Evolutionary conservation across 1,139 yeast species (phyloP).

Genomic region (Candida sanyaensis): DNA sequence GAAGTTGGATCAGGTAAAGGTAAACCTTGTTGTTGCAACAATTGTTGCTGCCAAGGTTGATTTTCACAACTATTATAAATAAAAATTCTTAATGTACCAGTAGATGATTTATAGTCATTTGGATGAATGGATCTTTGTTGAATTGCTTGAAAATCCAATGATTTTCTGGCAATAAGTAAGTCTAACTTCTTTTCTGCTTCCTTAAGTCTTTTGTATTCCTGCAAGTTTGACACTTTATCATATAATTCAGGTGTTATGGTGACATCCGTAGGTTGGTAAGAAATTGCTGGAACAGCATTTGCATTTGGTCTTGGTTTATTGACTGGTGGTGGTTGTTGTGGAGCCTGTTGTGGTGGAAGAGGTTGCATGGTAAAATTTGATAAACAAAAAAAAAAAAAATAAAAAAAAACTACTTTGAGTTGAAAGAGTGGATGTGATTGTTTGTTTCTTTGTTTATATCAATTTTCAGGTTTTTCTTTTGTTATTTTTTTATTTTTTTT

Average conservation of each 20-base stretch:
- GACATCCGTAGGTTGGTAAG: slow-evolving; percentile 71
- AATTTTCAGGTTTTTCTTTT: too few relatives aligned
- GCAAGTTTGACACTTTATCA: slow-evolving; percentile 71
- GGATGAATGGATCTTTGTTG: slow-evolving; percentile 51
- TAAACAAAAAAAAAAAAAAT: too few relatives aligned
- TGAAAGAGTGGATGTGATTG: too few relatives aligned
- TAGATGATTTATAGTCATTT: slow-evolving; percentile 44
- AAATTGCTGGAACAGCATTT: slow-evolving; percentile 42
- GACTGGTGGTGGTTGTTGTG: slow-evolving; percentile 13
- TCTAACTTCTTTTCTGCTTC: slow-evolving; percentile 83
- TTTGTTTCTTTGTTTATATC: too few relatives aligned
- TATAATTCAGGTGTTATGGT: slow-evolving; percentile 63
- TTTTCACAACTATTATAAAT: slow-evolving; percentile 80
- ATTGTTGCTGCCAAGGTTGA: slow-evolving; percentile 86
- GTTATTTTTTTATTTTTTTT: too few relatives aligned
- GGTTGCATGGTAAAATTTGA: slow-evolving; percentile 11
- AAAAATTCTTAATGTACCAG: slow-evolving; percentile 70
- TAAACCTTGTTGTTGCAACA: slow-evolving; percentile 26
- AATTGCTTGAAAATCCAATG: slow-evolving; percentile 82
- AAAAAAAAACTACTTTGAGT: too few relatives aligned
- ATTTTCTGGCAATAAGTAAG: slow-evolving; percentile 76
- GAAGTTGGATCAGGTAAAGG: slow-evolving; percentile 22
- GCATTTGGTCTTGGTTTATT: slow-evolving; percentile 34
- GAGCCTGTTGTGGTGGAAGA: slow-evolving; percentile 14
- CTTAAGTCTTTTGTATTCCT: slow-evolving; percentile 64